Evolutionary conservation across 1,284 basidiomycete genomes (phyloP).

Genomic region (Melanopsichium pennsylvanicum): DNA sequence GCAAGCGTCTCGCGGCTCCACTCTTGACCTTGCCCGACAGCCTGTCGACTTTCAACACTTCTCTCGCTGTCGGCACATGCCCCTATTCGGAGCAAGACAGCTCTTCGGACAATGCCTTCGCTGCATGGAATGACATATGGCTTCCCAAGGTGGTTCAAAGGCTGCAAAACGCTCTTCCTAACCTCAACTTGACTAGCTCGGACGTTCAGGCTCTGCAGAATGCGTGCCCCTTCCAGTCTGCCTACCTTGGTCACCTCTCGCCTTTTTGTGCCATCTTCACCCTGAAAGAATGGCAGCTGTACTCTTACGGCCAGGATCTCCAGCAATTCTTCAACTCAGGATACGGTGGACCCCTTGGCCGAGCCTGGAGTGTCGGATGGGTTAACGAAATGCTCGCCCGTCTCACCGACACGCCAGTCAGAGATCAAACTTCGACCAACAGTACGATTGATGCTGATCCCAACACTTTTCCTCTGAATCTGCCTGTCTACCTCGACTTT

Average conservation of each 20-base stretch:
- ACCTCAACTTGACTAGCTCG: slow-evolving; percentile 13
- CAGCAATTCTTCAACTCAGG: slow-evolving; percentile 21
- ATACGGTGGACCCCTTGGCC: slow-evolving; percentile 15
- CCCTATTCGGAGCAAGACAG: slow-evolving; percentile 18
- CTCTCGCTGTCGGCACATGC: slow-evolving; percentile 15
- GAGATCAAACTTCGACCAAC: slow-evolving; percentile 19
- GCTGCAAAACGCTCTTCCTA: slow-evolving; percentile 13
- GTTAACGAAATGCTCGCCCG: slow-evolving; percentile 28
- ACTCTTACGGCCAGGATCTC: slow-evolving; percentile 25
- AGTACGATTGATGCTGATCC: slow-evolving; percentile 13
- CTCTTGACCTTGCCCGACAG: slow-evolving; percentile 18
- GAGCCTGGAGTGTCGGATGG: slow-evolving; percentile 22
- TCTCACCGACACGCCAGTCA: slow-evolving; percentile 14
- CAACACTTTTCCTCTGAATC: slow-evolving; percentile 1
- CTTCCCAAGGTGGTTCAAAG: slow-evolving; percentile 9
- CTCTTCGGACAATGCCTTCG: slow-evolving; percentile 16
- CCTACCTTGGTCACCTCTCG: slow-evolving; percentile 16
- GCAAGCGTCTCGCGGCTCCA: slow-evolving; percentile 9
- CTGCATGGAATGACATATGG: slow-evolving; percentile 20
- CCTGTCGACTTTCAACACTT: slow-evolving; percentile 8
- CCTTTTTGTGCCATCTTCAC: slow-evolving; percentile 21
- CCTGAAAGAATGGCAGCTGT: slow-evolving; percentile 15
- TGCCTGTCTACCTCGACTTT: slow-evolving; percentile 21
- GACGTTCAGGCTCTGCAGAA: slow-evolving; percentile 28
- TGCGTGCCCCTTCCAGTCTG: slow-evolving; percentile 22